A percentile compares a stretch with the other conserved stretches of the same genome.
Conservation (phyloP, 139 green algal genomes). For the Picochlorum sp. region DNA sequence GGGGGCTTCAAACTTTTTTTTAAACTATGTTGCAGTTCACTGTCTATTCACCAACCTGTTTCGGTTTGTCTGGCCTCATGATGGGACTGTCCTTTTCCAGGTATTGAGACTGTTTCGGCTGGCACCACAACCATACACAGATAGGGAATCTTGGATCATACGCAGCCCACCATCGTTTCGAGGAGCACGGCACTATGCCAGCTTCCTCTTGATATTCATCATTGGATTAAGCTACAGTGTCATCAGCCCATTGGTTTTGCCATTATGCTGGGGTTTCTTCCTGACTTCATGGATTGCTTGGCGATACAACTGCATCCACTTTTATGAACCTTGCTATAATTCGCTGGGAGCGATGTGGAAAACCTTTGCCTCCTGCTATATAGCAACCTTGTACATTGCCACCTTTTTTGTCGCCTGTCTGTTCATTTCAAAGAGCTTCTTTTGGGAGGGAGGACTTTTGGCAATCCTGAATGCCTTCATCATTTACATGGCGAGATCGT, state of each 20-base stretch:
- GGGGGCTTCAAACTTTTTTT: slow-evolving; percentile 1
- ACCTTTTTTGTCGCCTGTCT: neutral
- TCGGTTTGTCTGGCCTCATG: slow-evolving; percentile 10
- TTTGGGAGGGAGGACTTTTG: neutral
- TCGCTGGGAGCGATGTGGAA: neutral
- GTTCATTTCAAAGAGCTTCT: neutral
- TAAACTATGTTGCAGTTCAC: slow-evolving; percentile 1
- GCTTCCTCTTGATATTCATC: neutral
- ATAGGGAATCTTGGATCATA: neutral
- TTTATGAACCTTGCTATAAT: slow-evolving; percentile 4
- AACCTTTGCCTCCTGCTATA: neutral
- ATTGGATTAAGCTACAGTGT: slow-evolving; percentile 5
- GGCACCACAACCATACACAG: neutral
- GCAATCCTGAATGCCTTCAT: neutral
- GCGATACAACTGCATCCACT: slow-evolving; percentile 4
- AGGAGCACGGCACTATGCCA: neutral
- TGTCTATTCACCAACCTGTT: slow-evolving; percentile 7
- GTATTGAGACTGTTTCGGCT: neutral
- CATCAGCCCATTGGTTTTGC: neutral
- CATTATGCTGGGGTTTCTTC: neutral
- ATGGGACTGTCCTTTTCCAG: slow-evolving; percentile 6
- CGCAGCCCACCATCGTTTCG: slow-evolving; percentile 1
- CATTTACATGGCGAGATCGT: neutral
- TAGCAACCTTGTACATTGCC: neutral
- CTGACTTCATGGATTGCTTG: neutral